Evolutionary conservation across 2,329 filamentous ascomycete genomes (phyloP).

Genomic region (Paecilomyces dactylethromorphus): DNA sequence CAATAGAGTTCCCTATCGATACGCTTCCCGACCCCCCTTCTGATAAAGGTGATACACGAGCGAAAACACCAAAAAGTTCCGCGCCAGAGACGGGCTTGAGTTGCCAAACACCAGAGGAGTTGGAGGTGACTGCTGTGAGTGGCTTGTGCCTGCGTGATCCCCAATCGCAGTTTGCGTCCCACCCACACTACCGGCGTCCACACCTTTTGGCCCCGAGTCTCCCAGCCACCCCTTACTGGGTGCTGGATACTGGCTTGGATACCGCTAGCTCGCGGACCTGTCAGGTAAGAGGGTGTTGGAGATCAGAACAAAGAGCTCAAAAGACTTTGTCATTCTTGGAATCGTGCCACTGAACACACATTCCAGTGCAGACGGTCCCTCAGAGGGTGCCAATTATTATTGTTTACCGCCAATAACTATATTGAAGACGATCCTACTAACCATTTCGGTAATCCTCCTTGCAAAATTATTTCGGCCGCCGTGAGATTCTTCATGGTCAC

Average conservation of each 20-base stretch:
- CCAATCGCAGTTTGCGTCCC: conserved; percentile 6
- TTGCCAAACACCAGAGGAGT: background rate
- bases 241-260: background rate
- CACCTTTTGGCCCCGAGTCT: conserved; percentile 8
- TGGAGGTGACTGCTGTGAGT: conserved; percentile 10
- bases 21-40: background rate
- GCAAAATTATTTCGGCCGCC: background rate
- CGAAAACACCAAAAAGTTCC: background rate
- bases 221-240: conserved; percentile 15
- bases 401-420: background rate
- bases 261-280: background rate
- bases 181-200: conserved; percentile 4
- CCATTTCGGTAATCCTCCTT: background rate
- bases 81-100: background rate
- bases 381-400: background rate
- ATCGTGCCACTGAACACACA: background rate
- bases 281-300: background rate
- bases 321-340: background rate
- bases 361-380: background rate
- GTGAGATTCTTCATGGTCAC: conserved; percentile 12
- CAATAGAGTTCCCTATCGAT: background rate
- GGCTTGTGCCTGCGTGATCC: conserved; percentile 23
- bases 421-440: background rate
- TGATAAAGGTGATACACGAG: conserved; percentile 1
- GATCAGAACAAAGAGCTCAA: background rate